Conservation (phyloP, 371 early-diverging fungal genomes). For the Lichtheimia ramosa region DNA sequence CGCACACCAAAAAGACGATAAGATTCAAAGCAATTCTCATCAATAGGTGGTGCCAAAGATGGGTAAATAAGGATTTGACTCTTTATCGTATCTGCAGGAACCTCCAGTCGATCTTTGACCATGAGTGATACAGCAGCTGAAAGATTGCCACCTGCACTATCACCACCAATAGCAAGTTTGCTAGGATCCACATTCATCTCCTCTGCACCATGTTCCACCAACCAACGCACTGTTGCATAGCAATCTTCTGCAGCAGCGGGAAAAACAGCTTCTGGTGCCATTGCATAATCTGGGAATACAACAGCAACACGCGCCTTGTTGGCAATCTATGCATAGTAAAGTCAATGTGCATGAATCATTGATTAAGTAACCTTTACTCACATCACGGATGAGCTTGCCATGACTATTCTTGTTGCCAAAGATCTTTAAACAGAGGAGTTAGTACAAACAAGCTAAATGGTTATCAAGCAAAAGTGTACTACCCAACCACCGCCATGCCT, state of each 20-base stretch:
- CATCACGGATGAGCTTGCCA: constrained; percentile 13
- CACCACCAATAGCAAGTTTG: constrained; percentile 20
- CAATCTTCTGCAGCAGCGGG: constrained; percentile 32
- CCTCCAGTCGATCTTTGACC: not conserved
- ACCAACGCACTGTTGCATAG: constrained; percentile 16
- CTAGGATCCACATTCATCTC: constrained; percentile 14
- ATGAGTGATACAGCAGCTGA: constrained; percentile 8
- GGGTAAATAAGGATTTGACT: constrained; percentile 13
- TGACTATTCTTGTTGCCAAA: constrained; percentile 12
- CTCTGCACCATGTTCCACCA: constrained; percentile 10
- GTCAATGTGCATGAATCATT: too few species aligned
- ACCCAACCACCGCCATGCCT: constrained; percentile 24
- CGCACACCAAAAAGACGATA: not conserved
- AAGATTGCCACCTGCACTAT: constrained; percentile 21
- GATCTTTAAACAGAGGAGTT: too few species aligned
- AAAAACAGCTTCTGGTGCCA: constrained; percentile 26
- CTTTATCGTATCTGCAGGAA: constrained; percentile 3
- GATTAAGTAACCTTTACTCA: too few species aligned
- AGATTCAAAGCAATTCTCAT: not conserved
- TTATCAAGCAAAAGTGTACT: too few species aligned
- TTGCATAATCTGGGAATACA: constrained; percentile 19
- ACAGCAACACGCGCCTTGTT: constrained; percentile 12
- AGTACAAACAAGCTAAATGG: too few species aligned
- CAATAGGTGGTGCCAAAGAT: not conserved
- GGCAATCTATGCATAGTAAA: constrained; percentile 1